Percentiles rank a stretch among this genome's conserved stretches.
Conservation (phyloP, 208 protist species). For the Acanthamoeba healyi region DNA sequence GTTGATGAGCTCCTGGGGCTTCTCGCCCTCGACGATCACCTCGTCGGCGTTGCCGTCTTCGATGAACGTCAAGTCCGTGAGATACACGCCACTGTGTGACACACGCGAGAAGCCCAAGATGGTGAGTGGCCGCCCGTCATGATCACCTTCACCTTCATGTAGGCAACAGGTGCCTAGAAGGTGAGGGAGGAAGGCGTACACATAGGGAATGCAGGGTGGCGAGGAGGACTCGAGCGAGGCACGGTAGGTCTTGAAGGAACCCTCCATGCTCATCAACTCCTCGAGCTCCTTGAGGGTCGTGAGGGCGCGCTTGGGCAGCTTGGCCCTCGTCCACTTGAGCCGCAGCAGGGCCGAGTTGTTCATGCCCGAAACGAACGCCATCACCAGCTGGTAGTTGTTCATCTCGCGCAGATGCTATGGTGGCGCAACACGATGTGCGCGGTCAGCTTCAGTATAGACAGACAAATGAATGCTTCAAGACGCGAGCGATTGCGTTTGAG, state of each 20-base stretch:
- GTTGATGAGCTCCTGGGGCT: conserved; percentile 64
- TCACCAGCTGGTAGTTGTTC: conserved; percentile 71
- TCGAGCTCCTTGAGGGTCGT: conserved; percentile 50
- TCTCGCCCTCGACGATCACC: not conserved
- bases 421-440: too few relatives aligned
- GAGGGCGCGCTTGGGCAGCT: conserved; percentile 39
- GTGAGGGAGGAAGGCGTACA: not conserved
- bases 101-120: not conserved
- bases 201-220: conserved; percentile 68
- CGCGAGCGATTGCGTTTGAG: not conserved
- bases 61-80: conserved; percentile 56
- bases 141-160: too few relatives aligned
- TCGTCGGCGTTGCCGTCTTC: conserved; percentile 51
- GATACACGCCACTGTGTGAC: not conserved
- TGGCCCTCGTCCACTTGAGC: conserved; percentile 64
- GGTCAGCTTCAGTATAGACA: too few relatives aligned
- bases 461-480: not conserved
- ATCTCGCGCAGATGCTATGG: conserved; percentile 51
- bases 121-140: too few relatives aligned
- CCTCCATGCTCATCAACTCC: conserved; percentile 56
- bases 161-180: not conserved
- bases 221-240: not conserved
- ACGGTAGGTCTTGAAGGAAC: conserved; percentile 66
- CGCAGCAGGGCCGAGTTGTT: conserved; percentile 62
- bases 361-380: conserved; percentile 40